Evolutionary conservation across 805 yeast genomes (phyloP).

Genomic region (Alloascoidea africana): DNA sequence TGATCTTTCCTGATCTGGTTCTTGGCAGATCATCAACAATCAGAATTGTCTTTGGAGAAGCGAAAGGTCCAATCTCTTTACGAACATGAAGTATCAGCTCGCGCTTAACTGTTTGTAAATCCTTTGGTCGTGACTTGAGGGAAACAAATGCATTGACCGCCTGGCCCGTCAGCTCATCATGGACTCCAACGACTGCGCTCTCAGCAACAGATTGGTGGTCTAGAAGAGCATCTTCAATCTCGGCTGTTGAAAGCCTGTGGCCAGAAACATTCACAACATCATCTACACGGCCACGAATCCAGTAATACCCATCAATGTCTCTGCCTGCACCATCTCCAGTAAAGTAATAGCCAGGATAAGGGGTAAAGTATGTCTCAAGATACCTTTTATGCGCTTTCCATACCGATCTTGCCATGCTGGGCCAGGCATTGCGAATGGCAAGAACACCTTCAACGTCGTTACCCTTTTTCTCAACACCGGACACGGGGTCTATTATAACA

Average conservation of each 20-base stretch:
- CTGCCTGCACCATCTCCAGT: constrained; percentile 88
- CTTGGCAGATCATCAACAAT: constrained; percentile 89
- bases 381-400: constrained; percentile 64
- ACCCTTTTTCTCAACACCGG: constrained; percentile 54
- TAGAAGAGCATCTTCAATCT: constrained; percentile 69
- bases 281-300: constrained; percentile 81
- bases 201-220: constrained; percentile 62
- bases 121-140: constrained; percentile 45
- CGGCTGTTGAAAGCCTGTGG: constrained; percentile 80
- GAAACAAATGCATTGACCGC: constrained; percentile 77
- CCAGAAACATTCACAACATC: constrained; percentile 83
- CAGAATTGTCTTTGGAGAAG: constrained; percentile 83
- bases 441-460: constrained; percentile 71
- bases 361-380: constrained; percentile 69
- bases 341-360: constrained; percentile 71
- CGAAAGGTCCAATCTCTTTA: constrained; percentile 82
- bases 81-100: constrained; percentile 81
- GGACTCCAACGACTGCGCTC: constrained; percentile 73
- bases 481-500: constrained; percentile 55
- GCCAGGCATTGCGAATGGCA: constrained; percentile 64
- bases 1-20: constrained; percentile 96
- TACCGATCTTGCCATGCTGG: constrained; percentile 72
- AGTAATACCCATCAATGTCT: constrained; percentile 70
- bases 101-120: too few species aligned
- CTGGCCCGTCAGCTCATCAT: constrained; percentile 75